phyloP scores from a whole-genome alignment of 1,139 yeast genomes.

The Taphrina populina region DNA sequence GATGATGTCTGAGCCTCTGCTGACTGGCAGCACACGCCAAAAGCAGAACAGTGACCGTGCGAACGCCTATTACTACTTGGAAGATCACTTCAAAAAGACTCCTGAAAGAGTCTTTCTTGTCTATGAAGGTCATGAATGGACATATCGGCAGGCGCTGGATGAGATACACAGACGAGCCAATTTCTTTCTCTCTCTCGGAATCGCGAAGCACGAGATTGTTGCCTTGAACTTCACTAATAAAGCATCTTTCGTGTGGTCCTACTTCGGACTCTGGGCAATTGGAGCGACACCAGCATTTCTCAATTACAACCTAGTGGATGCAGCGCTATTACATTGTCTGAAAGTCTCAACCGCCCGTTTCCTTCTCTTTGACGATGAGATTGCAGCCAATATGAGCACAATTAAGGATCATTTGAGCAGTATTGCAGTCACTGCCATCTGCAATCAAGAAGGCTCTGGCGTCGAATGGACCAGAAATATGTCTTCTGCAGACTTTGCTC shows the following conservation, averaged over 20 bases:
- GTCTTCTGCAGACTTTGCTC: constrained; percentile 2
- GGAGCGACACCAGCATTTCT: constrained; percentile 30
- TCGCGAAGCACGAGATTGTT: constrained; percentile 18
- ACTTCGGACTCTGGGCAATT: constrained; percentile 26
- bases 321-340: constrained; percentile 77
- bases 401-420: constrained; percentile 52
- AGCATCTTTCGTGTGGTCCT: constrained; percentile 25
- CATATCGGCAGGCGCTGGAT: constrained; percentile 13
- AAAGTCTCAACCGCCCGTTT: constrained; percentile 63
- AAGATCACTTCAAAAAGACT: constrained; percentile 6
- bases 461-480: constrained; percentile 5
- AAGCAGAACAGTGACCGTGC: constrained; percentile 12
- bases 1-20: background rate
- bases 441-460: constrained; percentile 4
- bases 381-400: constrained; percentile 56
- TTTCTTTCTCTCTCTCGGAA: constrained; percentile 22
- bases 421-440: constrained; percentile 3
- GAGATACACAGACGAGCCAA: constrained; percentile 14
- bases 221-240: constrained; percentile 30
- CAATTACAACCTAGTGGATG: constrained; percentile 61
- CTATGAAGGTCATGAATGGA: constrained; percentile 28
- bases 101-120: constrained; percentile 23
- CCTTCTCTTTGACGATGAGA: constrained; percentile 73
- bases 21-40: constrained; percentile 4
- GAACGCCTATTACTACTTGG: constrained; percentile 16